These are phyloP conservation scores for Beauveria scarabaeidicola DNA, from an alignment of 2,329 filamentous ascomycete species.

Conservation along the genomic window DNA sequence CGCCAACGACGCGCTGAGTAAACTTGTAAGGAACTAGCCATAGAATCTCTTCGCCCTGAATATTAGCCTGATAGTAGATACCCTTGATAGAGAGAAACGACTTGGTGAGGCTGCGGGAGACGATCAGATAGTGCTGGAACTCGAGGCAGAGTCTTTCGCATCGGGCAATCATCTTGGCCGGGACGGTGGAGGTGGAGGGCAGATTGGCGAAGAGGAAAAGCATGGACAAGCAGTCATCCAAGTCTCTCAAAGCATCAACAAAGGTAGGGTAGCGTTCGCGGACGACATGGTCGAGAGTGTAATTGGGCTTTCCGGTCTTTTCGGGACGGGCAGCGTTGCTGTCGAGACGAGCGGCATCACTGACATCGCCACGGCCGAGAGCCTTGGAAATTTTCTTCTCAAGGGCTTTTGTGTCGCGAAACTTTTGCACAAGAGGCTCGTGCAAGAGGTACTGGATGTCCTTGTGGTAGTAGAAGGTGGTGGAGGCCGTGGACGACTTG, in stretches of 20 bases:
- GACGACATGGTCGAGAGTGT: slow-evolving; percentile 93
- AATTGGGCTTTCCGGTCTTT: slow-evolving; percentile 79
- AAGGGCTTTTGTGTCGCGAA: slow-evolving; percentile 92
- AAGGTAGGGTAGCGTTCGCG: slow-evolving; percentile 98
- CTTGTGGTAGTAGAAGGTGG: slow-evolving; percentile 87
- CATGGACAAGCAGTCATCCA: slow-evolving; percentile 95
- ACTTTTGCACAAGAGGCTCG: slow-evolving; percentile 87
- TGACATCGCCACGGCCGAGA: slow-evolving; percentile 81
- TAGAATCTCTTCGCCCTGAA: slow-evolving; percentile 91
- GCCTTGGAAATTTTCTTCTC: slow-evolving; percentile 96
- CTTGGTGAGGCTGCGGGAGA: slow-evolving; percentile 83
- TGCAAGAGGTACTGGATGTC: slow-evolving; percentile 98
- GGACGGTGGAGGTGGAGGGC: slow-evolving; percentile 79
- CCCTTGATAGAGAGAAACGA: slow-evolving; percentile 98
- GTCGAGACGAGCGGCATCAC: slow-evolving; percentile 82
- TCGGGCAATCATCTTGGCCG: slow-evolving; percentile 88
- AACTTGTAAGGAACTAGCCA: slow-evolving; percentile 98
- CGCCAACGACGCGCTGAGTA: slow-evolving; percentile 85
- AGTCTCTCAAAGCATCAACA: slow-evolving; percentile 82
- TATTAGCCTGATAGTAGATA: slow-evolving; percentile 97
- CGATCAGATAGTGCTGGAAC: slow-evolving; percentile 96
- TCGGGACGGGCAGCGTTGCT: slow-evolving; percentile 78
- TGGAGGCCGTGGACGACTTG: slow-evolving; percentile 81
- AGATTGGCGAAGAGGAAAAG: slow-evolving; percentile 96
- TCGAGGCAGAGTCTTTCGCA: slow-evolving; percentile 91